Conservation (phyloP, 208 protist species). For the Crithidia expoeki region DNA sequence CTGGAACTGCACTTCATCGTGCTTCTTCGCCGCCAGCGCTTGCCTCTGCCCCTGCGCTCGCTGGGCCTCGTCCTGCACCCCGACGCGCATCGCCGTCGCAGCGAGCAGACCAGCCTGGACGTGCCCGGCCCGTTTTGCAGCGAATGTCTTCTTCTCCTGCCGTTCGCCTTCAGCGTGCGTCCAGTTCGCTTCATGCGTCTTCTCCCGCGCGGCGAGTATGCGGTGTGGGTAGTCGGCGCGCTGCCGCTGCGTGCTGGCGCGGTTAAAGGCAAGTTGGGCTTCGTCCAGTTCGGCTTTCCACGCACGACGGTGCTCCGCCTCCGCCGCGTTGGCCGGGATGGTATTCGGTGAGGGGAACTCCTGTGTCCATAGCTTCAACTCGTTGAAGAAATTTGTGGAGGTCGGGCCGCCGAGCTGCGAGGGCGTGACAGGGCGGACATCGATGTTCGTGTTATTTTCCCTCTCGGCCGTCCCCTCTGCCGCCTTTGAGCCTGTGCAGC, state of each 20-base stretch:
- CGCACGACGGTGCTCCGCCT: constrained; percentile 31
- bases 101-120: constrained; percentile 27
- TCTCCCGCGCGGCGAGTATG: constrained; percentile 36
- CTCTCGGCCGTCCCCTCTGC: too few relatives aligned
- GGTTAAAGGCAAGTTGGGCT: constrained; percentile 35
- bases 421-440: constrained; percentile 6
- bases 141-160: constrained; percentile 26
- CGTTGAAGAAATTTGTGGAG: constrained; percentile 49
- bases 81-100: constrained; percentile 29
- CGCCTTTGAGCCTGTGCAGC: neutral
- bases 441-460: neutral
- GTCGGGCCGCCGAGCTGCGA: constrained; percentile 35
- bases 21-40: constrained; percentile 21
- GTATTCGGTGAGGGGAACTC: constrained; percentile 41
- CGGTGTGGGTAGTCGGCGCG: constrained; percentile 31
- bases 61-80: constrained; percentile 29
- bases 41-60: constrained; percentile 29
- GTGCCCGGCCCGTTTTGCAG: constrained; percentile 17
- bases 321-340: constrained; percentile 28
- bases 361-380: constrained; percentile 45
- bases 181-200: constrained; percentile 22
- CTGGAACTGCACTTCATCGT: constrained; percentile 29
- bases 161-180: constrained; percentile 33
- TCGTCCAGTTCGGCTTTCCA: constrained; percentile 47
- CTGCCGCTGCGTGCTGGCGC: constrained; percentile 29